These are phyloP conservation scores for Macadamia tetraphylla DNA, from an alignment of 164 flowering plant species.

Conservation along the genomic window DNA sequence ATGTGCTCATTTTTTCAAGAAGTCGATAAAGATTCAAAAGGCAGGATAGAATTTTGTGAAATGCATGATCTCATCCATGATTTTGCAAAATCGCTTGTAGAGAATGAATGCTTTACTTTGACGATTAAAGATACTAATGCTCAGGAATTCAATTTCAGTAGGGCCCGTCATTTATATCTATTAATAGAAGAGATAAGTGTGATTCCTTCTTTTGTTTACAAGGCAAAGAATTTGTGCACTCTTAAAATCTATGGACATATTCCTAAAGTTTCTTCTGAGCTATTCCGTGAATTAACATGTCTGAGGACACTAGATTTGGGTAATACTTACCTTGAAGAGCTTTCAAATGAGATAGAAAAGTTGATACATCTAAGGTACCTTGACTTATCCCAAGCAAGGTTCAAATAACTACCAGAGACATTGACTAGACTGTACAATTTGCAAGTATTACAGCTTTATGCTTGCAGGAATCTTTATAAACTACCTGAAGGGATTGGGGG, in stretches of 20 bases:
- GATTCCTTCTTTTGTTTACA: background rate
- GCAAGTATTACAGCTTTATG: background rate
- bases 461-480: background rate
- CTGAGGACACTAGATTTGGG: background rate
- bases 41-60: too few species aligned
- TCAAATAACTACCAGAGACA: background rate
- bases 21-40: too few species aligned
- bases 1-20: background rate
- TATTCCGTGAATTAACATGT: background rate
- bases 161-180: background rate
- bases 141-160: background rate
- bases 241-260: background rate
- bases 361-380: background rate
- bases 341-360: too few species aligned
- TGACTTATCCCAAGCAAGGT: slow-evolving; percentile 21
- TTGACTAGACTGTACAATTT: too few species aligned
- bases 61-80: background rate
- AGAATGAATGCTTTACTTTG: too few species aligned
- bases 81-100: too few species aligned
- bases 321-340: too few species aligned
- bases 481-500: background rate
- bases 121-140: background rate
- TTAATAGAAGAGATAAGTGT: background rate
- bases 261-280: background rate
- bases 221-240: background rate